phyloP scores from a whole-genome alignment of 176 grass and related monocot species.

The Cocos nucifera region DNA sequence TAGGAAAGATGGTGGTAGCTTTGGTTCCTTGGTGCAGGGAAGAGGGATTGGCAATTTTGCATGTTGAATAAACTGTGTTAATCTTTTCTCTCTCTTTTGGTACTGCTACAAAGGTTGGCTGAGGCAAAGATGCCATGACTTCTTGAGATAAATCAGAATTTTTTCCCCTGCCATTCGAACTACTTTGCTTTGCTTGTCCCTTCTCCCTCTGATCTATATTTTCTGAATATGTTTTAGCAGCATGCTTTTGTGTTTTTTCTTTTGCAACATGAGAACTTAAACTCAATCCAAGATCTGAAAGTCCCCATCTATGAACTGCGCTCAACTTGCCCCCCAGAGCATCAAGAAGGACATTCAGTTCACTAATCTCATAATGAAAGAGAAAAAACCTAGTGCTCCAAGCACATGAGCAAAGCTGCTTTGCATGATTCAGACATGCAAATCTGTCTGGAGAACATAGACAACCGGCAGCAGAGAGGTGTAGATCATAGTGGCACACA shows the following conservation, averaged over 20 bases:
- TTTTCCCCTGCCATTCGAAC: slow-evolving; percentile 26
- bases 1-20: slow-evolving; percentile 18
- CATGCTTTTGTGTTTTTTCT: slow-evolving; percentile 41
- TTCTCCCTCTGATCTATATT: slow-evolving; percentile 21
- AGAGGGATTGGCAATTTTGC: slow-evolving; percentile 4
- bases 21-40: slow-evolving; percentile 24
- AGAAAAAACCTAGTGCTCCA: slow-evolving; percentile 62
- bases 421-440: slow-evolving; percentile 66
- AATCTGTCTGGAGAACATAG: slow-evolving; percentile 54
- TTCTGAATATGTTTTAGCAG: background rate
- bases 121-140: slow-evolving; percentile 29
- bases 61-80: slow-evolving; percentile 1
- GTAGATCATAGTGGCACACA: slow-evolving; percentile 87
- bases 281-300: slow-evolving; percentile 67
- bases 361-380: slow-evolving; percentile 74
- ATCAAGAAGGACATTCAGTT: slow-evolving; percentile 83
- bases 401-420: slow-evolving; percentile 75
- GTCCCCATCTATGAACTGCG: slow-evolving; percentile 81
- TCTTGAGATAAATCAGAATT: slow-evolving; percentile 36
- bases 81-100: slow-evolving; percentile 32
- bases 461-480: slow-evolving; percentile 77
- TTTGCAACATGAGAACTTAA: slow-evolving; percentile 53
- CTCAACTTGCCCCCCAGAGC: slow-evolving; percentile 81
- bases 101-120: slow-evolving; percentile 14
- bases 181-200: slow-evolving; percentile 8